Conservation (phyloP, 495 filamentous ascomycete species). For the Penicillium fimorum region DNA sequence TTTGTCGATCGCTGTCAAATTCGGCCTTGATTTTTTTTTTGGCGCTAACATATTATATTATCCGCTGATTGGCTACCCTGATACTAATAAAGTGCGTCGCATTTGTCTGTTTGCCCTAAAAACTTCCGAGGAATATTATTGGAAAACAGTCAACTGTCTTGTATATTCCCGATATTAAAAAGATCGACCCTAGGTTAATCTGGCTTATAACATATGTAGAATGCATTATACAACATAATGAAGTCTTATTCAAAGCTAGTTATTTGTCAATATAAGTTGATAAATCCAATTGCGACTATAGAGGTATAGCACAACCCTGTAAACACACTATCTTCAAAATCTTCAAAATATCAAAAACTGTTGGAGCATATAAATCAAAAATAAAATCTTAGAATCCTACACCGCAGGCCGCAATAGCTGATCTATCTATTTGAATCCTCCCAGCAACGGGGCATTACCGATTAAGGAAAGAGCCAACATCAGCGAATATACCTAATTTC, state of each 20-base stretch:
- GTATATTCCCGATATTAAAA: neutral
- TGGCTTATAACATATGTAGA: neutral
- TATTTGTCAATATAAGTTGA: neutral
- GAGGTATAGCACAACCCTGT: neutral
- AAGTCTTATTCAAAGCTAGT: neutral
- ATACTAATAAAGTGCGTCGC: neutral
- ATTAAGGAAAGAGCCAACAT: neutral
- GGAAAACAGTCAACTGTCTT: neutral
- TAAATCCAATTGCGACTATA: neutral
- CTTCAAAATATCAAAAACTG: neutral
- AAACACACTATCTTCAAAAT: neutral
- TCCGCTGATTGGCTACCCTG: neutral
- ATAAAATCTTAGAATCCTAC: neutral
- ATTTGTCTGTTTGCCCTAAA: neutral
- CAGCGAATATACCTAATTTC: neutral
- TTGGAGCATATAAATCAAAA: neutral
- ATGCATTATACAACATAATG: neutral
- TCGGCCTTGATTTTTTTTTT: neutral
- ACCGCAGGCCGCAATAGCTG: neutral
- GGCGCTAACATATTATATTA: neutral
- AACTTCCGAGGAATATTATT: neutral
- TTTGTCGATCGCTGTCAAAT: constrained; percentile 4
- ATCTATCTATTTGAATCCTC: neutral
- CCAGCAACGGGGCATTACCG: neutral
- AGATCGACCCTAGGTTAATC: neutral